Conservation (phyloP, 2,329 filamentous ascomycete species). For the Cercospora nicotianae region DNA sequence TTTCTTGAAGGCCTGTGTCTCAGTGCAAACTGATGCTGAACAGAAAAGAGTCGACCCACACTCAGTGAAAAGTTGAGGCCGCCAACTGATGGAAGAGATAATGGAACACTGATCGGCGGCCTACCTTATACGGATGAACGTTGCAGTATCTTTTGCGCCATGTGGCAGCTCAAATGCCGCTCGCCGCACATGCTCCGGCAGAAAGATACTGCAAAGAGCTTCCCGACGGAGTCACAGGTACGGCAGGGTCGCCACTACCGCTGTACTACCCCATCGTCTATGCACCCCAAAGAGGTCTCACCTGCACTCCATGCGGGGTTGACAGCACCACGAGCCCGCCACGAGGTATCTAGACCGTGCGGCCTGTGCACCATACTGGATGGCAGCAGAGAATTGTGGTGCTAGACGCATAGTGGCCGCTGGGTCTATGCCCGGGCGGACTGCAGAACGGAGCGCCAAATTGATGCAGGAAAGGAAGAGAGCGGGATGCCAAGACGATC, state of each 20-base stretch:
- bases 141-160: constrained; percentile 4
- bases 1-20: neutral
- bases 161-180: constrained; percentile 6
- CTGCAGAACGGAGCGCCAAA: neutral
- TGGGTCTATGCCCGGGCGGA: constrained; percentile 8
- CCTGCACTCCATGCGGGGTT: constrained; percentile 12
- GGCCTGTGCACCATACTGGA: neutral
- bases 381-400: neutral
- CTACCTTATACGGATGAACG: constrained; percentile 14
- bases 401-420: neutral
- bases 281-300: constrained; percentile 7
- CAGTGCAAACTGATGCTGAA: neutral
- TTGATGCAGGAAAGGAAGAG: constrained; percentile 3
- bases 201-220: constrained; percentile 5
- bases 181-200: constrained; percentile 11
- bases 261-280: neutral
- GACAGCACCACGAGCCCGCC: neutral
- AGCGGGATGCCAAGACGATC: constrained; percentile 4
- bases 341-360: constrained; percentile 7
- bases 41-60: neutral
- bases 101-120: constrained; percentile 1
- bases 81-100: constrained; percentile 9
- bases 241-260: constrained; percentile 1
- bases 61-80: constrained; percentile 12
- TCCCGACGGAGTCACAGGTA: constrained; percentile 5